These are phyloP conservation scores for Glomus cerebriforme DNA, from an alignment of 192 early-diverging fungal species.

Conservation along the genomic window DNA sequence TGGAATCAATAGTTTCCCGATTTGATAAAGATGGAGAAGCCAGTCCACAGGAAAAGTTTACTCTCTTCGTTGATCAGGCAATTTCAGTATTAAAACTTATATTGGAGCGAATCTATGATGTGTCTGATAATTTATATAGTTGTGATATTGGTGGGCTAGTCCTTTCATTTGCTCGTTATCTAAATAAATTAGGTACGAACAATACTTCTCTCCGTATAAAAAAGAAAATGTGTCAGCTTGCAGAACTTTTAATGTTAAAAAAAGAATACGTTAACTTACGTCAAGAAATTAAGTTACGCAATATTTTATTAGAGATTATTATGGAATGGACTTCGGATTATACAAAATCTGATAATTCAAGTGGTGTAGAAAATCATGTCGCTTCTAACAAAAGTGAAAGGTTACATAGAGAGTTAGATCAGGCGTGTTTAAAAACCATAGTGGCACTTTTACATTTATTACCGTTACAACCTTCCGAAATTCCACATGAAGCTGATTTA, in stretches of 20 bases:
- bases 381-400: conserved; percentile 54
- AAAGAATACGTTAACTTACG: conserved; percentile 71
- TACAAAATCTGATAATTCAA: conserved; percentile 34
- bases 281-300: conserved; percentile 73
- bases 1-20: conserved; percentile 56
- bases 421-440: conserved; percentile 79
- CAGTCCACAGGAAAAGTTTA: conserved; percentile 55
- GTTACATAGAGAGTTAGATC: conserved; percentile 74
- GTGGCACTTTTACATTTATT: conserved; percentile 68
- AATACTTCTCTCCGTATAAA: conserved; percentile 65
- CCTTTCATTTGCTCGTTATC: conserved; percentile 66
- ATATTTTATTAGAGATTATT: conserved; percentile 69
- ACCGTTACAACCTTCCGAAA: conserved; percentile 69
- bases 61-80: conserved; percentile 74
- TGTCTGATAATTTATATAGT: conserved; percentile 54
- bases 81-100: conserved; percentile 74
- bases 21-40: conserved; percentile 63
- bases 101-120: conserved; percentile 69
- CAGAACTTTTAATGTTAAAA: conserved; percentile 73
- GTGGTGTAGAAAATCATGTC: conserved; percentile 29
- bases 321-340: conserved; percentile 74
- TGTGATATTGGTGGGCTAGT: conserved; percentile 74
- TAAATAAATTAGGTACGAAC: conserved; percentile 62
- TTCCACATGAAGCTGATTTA: conserved; percentile 55
- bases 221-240: conserved; percentile 72